phyloP scores from a whole-genome alignment of 768 basidiomycete species.

The Leucocoprinus birnbaumii region DNA sequence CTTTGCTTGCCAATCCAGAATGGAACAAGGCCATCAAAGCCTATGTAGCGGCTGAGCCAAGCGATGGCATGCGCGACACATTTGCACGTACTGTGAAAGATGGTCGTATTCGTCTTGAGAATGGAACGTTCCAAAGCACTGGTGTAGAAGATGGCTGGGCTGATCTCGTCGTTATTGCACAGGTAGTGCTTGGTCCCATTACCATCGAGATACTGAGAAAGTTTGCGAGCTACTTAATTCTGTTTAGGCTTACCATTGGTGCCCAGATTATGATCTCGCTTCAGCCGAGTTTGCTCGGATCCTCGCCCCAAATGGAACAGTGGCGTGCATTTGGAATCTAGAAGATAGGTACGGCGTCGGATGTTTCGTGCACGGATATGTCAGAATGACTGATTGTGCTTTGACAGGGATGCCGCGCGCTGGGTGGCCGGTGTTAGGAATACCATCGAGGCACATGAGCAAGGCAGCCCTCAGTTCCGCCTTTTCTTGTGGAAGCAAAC shows the following conservation, averaged over 20 bases:
- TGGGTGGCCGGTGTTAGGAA: slow-evolving; percentile 80
- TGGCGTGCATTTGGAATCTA: slow-evolving; percentile 87
- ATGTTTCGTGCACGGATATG: background rate
- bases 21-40: slow-evolving; percentile 48
- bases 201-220: background rate
- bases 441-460: slow-evolving; percentile 64
- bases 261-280: slow-evolving; percentile 73
- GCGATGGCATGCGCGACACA: slow-evolving; percentile 77
- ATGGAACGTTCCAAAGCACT: slow-evolving; percentile 72
- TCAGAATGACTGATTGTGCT: background rate
- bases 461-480: slow-evolving; percentile 80
- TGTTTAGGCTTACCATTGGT: slow-evolving; percentile 90
- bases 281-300: slow-evolving; percentile 76
- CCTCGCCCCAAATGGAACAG: slow-evolving; percentile 69
- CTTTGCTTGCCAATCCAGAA: slow-evolving; percentile 62
- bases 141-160: slow-evolving; percentile 67
- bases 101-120: slow-evolving; percentile 44
- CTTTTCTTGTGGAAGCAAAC: slow-evolving; percentile 68
- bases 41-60: slow-evolving; percentile 79
- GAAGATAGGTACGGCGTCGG: slow-evolving; percentile 64
- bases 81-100: slow-evolving; percentile 60
- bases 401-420: slow-evolving; percentile 47
- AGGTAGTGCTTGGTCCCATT: slow-evolving; percentile 37
- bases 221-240: slow-evolving; percentile 10
- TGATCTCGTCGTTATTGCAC: slow-evolving; percentile 75